A percentile compares a stretch with the other conserved stretches of the same genome.
Evolutionary conservation across 1,284 basidiomycete species (phyloP).

Genomic region (Ganoderma meredithae): DNA sequence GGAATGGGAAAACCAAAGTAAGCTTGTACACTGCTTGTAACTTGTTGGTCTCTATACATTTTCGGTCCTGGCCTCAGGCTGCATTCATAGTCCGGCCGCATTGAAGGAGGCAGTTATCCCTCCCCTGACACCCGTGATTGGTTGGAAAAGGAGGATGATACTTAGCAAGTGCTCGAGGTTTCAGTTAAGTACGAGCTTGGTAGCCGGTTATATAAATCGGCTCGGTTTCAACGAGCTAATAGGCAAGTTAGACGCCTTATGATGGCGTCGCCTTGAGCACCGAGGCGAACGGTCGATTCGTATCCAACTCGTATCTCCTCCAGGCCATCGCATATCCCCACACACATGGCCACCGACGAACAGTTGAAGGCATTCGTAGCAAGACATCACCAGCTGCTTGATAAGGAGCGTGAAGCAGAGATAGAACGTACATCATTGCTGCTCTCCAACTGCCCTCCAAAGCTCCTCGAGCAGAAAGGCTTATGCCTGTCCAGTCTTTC

Average conservation of each 20-base stretch:
- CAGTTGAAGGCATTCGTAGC: slow-evolving; percentile 71
- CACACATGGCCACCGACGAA: slow-evolving; percentile 44
- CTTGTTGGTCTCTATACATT: no score
- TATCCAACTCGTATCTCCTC: neutral
- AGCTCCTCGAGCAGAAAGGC: slow-evolving; percentile 88
- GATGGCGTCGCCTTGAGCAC: neutral
- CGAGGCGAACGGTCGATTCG: neutral
- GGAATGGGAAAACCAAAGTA: no score
- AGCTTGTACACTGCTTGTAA: no score
- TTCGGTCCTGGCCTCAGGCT: no score
- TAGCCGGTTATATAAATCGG: no score
- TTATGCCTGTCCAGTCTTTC: slow-evolving; percentile 81
- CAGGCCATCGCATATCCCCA: neutral
- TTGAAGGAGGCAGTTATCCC: no score
- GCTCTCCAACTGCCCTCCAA: slow-evolving; percentile 85
- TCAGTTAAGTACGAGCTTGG: no score
- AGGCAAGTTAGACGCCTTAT: neutral
- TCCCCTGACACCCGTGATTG: no score
- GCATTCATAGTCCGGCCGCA: no score
- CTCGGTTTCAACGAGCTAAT: neutral
- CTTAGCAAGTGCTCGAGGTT: no score
- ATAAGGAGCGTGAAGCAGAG: slow-evolving; percentile 82
- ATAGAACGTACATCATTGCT: slow-evolving; percentile 83
- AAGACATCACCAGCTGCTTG: slow-evolving; percentile 74
- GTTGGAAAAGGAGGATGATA: no score